Conservation (phyloP, 441 rosid species). For the Bruguiera hainesii region DNA sequence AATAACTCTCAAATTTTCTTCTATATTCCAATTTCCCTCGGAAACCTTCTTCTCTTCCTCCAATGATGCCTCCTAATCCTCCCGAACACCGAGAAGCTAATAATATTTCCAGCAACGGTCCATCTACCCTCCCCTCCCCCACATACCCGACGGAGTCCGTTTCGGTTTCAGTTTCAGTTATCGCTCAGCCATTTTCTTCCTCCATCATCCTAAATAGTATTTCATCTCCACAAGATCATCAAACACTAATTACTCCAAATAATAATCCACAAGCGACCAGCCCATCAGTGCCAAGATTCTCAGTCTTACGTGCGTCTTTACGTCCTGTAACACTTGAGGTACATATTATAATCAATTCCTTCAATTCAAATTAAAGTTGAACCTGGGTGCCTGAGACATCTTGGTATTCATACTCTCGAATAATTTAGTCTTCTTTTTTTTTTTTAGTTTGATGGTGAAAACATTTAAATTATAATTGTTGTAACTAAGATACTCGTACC, state of each 20-base stretch:
- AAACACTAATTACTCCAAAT: neutral
- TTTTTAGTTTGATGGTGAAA: too few relatives aligned
- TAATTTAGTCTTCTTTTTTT: too few relatives aligned
- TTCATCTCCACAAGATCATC: constrained; percentile 32
- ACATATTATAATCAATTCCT: neutral
- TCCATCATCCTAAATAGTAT: constrained; percentile 25
- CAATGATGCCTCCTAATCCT: constrained; percentile 61
- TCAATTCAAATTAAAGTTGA: neutral
- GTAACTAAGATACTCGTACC: too few relatives aligned
- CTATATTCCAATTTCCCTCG: neutral
- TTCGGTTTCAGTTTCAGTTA: constrained; percentile 27
- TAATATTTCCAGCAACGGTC: constrained; percentile 18
- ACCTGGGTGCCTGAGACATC: neutral
- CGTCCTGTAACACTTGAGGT: constrained; percentile 73
- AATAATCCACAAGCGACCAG: constrained; percentile 5
- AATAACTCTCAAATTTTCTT: neutral
- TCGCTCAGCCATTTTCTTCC: constrained; percentile 43
- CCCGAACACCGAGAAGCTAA: constrained; percentile 24
- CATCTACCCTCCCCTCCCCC: constrained; percentile 17
- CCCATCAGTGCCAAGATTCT: constrained; percentile 28
- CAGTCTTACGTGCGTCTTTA: constrained; percentile 46
- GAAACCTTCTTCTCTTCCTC: neutral
- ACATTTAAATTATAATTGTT: too few relatives aligned
- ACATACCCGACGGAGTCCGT: constrained; percentile 34
- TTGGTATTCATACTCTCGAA: too few relatives aligned